A percentile compares a stretch with the other conserved stretches of the same genome.
These are phyloP conservation scores for Xylaria intraflava DNA, from an alignment of 495 filamentous ascomycete species.

Conservation along the genomic window DNA sequence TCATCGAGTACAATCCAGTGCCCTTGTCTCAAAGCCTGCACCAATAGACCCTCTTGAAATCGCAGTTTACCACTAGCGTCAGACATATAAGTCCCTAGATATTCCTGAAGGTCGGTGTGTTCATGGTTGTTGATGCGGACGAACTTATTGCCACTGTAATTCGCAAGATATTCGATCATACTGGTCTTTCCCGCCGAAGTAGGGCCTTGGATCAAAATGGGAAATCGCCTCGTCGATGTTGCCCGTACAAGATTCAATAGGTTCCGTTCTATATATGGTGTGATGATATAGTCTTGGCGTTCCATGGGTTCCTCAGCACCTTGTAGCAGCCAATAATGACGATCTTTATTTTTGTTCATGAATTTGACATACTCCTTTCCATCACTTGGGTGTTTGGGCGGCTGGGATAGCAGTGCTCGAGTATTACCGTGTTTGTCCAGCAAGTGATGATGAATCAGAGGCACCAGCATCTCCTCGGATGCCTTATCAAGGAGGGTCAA, in stretches of 20 bases:
- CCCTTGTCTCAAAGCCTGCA: conserved; percentile 84
- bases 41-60: conserved; percentile 92
- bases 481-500: conserved; percentile 73
- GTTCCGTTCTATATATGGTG: conserved; percentile 89
- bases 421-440: conserved; percentile 60
- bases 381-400: conserved; percentile 67
- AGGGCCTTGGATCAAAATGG: conserved; percentile 92
- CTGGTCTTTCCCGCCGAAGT: conserved; percentile 97
- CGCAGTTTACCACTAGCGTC: conserved; percentile 71
- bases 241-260: conserved; percentile 89
- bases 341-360: conserved; percentile 47
- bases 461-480: conserved; percentile 69
- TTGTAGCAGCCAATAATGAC: conserved; percentile 85
- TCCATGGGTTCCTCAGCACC: conserved; percentile 60
- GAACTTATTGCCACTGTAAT: conserved; percentile 91
- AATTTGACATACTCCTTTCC: conserved; percentile 77
- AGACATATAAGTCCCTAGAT: conserved; percentile 90
- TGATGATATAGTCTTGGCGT: conserved; percentile 89
- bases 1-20: conserved; percentile 99
- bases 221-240: conserved; percentile 83
- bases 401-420: conserved; percentile 62
- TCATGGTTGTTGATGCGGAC: conserved; percentile 99
- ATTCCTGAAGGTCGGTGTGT: conserved; percentile 96
- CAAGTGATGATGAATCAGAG: conserved; percentile 75
- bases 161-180: conserved; percentile 97